These are phyloP conservation scores for Jatropha multifida DNA, from an alignment of 441 rosid species.

Conservation along the genomic window DNA sequence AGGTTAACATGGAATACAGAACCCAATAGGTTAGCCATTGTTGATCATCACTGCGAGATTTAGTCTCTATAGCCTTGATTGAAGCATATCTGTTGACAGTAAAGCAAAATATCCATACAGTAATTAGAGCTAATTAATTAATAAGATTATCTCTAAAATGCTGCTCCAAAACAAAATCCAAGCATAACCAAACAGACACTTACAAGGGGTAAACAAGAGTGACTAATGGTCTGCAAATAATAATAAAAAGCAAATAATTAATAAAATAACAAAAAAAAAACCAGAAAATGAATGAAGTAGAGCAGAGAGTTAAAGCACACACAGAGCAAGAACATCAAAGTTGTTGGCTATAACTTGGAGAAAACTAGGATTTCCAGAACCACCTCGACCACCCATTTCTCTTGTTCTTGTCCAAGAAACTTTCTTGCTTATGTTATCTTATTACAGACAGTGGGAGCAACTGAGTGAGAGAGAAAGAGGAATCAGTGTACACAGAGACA, in stretches of 20 bases:
- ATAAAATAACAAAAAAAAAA: not conserved
- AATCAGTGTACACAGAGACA: not conserved
- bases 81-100: constrained; percentile 69
- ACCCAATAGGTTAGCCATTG: constrained; percentile 99
- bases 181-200: constrained; percentile 27
- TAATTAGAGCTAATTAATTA: not conserved
- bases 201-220: constrained; percentile 94
- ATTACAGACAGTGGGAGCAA: too few relatives aligned
- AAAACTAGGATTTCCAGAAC: constrained; percentile 43
- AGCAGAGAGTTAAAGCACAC: not conserved
- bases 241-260: not conserved
- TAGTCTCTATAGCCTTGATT: constrained; percentile 84
- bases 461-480: not conserved
- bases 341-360: constrained; percentile 68
- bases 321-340: constrained; percentile 96
- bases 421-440: not conserved
- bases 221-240: constrained; percentile 69
- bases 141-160: not conserved
- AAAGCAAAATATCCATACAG: not conserved
- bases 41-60: constrained; percentile 77
- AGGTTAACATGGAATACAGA: constrained; percentile 77
- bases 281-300: not conserved
- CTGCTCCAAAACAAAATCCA: not conserved
- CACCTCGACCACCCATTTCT: constrained; percentile 23
- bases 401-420: not conserved